Evolutionary conservation across 164 flowering plant genomes (phyloP).

Genomic region (Paratinospora sagittata): DNA sequence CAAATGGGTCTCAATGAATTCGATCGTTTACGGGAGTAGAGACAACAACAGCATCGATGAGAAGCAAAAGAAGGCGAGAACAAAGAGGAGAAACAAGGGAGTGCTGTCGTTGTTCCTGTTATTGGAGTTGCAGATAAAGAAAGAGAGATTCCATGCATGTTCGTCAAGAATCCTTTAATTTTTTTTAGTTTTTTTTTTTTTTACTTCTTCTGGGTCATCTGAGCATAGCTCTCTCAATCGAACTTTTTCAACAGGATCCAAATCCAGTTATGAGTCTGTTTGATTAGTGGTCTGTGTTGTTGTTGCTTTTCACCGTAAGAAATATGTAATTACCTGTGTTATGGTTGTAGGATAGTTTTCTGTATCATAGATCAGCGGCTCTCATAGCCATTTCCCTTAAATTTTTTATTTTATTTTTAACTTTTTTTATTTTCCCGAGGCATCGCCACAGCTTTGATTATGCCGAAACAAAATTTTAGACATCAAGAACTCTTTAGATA

Average conservation of each 20-base stretch:
- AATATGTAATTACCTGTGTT: no score
- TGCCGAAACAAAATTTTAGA: no score
- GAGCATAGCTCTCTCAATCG: not conserved
- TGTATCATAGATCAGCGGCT: no score
- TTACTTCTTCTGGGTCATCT: not conserved
- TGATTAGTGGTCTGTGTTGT: no score
- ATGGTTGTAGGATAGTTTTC: no score
- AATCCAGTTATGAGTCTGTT: not conserved
- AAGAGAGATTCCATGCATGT: conserved; percentile 23
- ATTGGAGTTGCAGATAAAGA: conserved; percentile 6
- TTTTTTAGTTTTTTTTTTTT: no score
- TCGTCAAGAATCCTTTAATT: not conserved
- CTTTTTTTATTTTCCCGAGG: no score
- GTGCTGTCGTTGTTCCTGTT: conserved; percentile 9
- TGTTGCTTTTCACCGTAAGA: no score
- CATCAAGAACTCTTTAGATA: no score
- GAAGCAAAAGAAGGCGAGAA: conserved; percentile 6
- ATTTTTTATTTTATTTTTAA: no score
- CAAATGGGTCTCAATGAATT: conserved; percentile 27
- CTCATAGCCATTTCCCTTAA: no score
- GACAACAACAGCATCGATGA: conserved; percentile 8
- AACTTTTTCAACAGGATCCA: not conserved
- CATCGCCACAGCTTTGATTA: no score
- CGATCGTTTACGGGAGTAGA: conserved; percentile 9
- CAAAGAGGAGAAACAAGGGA: conserved; percentile 6